These are phyloP conservation scores for Micractinium conductrix DNA, from an alignment of 139 green algal species.

Conservation along the genomic window DNA sequence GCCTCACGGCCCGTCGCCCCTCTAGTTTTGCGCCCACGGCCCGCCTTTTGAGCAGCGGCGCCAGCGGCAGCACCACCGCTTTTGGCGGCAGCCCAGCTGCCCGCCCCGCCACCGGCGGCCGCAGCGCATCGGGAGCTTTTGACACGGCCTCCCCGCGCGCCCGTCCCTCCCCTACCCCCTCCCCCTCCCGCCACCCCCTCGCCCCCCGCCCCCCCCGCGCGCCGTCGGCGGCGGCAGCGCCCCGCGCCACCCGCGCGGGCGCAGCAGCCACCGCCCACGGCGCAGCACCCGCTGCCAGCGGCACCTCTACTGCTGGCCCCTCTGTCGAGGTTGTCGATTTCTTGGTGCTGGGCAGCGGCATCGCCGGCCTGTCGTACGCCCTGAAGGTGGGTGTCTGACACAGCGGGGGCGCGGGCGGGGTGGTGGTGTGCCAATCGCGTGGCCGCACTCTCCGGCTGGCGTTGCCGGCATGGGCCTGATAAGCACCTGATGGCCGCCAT, in stretches of 20 bases:
- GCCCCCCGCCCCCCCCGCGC: background rate
- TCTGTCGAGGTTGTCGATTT: conserved; percentile 74
- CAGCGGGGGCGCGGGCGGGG: too few species aligned
- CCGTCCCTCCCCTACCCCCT: background rate
- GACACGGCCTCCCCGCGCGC: background rate
- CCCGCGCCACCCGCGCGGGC: background rate
- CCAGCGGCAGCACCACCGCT: background rate
- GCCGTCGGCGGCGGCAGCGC: background rate
- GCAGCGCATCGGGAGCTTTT: conserved; percentile 9
- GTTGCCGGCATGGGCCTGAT: too few species aligned
- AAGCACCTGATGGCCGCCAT: too few species aligned
- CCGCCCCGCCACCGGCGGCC: background rate
- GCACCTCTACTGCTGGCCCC: background rate
- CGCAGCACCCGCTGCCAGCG: background rate
- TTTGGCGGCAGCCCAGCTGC: background rate
- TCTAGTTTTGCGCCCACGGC: background rate
- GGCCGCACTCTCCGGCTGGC: too few species aligned
- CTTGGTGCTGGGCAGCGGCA: conserved; percentile 94
- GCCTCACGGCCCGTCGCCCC: background rate
- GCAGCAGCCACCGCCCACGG: background rate
- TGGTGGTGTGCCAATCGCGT: too few species aligned
- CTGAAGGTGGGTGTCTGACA: too few species aligned
- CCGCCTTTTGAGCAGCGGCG: background rate
- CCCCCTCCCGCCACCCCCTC: background rate
- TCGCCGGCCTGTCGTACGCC: conserved; percentile 96